phyloP scores from a whole-genome alignment of 768 basidiomycete genomes.

The Mycena albidolilacea region DNA sequence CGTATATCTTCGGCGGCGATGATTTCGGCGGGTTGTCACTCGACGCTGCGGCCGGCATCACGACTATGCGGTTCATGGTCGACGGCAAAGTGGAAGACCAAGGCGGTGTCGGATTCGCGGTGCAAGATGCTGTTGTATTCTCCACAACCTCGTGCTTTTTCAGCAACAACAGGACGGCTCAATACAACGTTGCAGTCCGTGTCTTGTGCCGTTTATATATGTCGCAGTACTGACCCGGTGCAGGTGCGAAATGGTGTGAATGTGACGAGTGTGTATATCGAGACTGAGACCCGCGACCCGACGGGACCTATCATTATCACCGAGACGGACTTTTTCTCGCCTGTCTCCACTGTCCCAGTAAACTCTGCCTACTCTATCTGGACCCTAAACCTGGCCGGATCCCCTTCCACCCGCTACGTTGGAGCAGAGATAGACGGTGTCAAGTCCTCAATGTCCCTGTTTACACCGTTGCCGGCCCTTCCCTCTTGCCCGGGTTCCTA shows the following conservation, averaged over 20 bases:
- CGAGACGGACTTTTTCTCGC: constrained; percentile 1
- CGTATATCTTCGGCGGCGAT: background rate
- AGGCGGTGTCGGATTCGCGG: constrained; percentile 3
- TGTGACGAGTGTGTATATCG: constrained; percentile 4
- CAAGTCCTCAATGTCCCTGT: constrained; percentile 21
- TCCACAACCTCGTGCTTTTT: constrained; percentile 1
- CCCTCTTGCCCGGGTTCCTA: constrained; percentile 10
- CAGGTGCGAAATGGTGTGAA: background rate
- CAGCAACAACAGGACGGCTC: background rate
- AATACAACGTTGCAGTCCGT: constrained; percentile 1
- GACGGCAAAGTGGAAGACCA: constrained; percentile 4
- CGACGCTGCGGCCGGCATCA: background rate
- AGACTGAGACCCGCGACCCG: background rate
- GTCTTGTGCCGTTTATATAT: background rate
- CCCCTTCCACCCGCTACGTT: constrained; percentile 21
- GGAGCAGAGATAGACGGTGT: constrained; percentile 27
- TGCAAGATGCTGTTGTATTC: constrained; percentile 2
- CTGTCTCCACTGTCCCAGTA: background rate
- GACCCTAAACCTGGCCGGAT: constrained; percentile 21
- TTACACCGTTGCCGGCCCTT: constrained; percentile 20
- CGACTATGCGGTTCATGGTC: constrained; percentile 1
- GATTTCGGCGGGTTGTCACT: background rate
- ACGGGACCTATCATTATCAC: background rate
- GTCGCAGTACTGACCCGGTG: background rate
- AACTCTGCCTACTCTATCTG: constrained; percentile 25